Evolutionary conservation across 306 rosid genomes (phyloP), one percentile per base, ranked within the genome.

Genomic region (Luffa acutangula): DNA sequence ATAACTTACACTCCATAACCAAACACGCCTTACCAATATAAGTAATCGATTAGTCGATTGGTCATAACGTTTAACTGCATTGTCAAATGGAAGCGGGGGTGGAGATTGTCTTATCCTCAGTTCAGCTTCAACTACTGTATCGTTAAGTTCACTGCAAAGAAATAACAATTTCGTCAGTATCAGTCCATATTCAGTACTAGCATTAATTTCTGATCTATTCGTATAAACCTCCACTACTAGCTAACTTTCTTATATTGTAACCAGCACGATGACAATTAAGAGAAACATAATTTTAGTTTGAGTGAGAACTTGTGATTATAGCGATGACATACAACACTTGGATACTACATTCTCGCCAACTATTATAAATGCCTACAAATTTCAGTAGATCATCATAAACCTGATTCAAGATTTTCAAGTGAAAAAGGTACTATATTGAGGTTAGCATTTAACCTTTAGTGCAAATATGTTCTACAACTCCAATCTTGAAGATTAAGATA

Each of bases 41-140:
- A 95, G 89, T 85, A 95, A 88, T 84, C 97, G 88, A 85, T 92
- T 95, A 75, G 77, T 86, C 67, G 97, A 86, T 76, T 83, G 86
- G 81, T 64, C 59, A 87, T 85, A 95, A 72, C 85, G 80, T 42
- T 86, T 81, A 80, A 92, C 86, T 39, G 97, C 92, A 67, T 57
- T 79, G 43, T 85, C 39, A 56, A 63, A 85, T 78, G 96, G 96
- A 80, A 95, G 94, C 8, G 1, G 34, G 1, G 98, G 98, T 3
- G 93, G 91, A 33, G 76, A 79, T 25, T 87, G 83, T 75, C 80
- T 75, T 6, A 82, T 87, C 82, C 90, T 73, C 57, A 87, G 48
- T 83, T 87, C 86, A 2, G 90, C 90, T 75, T 85, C 90, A 79
- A 79, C 88, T 62, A 91, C 97, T 57, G 98, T 94, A 78, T 94